Percentiles rank a stretch among this genome's conserved stretches.
Conservation (phyloP, 1,139 yeast species). For the Scheffersomyces quercinus region DNA sequence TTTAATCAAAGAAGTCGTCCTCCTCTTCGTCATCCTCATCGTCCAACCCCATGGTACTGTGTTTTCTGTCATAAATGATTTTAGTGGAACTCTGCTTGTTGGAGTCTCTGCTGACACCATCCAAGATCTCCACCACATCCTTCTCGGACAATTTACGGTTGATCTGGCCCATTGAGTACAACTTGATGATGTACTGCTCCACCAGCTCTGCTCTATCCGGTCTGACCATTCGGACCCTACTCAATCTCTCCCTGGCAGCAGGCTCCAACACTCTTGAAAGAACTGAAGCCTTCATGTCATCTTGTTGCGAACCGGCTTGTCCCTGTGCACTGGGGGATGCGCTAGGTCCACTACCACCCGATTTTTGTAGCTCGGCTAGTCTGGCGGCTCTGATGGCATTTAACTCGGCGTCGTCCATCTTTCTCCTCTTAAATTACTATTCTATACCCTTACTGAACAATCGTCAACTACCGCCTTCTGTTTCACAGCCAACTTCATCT, state of each 20-base stretch:
- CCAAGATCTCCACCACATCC: slow-evolving; percentile 80
- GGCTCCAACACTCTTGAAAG: slow-evolving; percentile 75
- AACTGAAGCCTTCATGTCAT: slow-evolving; percentile 39
- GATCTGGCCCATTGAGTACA: slow-evolving; percentile 80
- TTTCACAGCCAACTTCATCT: neutral
- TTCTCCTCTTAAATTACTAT: neutral
- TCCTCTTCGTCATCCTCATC: slow-evolving; percentile 14
- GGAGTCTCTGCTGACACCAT: slow-evolving; percentile 81
- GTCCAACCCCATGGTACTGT: slow-evolving; percentile 5
- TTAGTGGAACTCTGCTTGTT: slow-evolving; percentile 58
- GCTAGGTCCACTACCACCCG: slow-evolving; percentile 17
- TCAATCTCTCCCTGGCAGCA: slow-evolving; percentile 82
- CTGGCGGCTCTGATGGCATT: slow-evolving; percentile 90
- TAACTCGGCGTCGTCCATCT: slow-evolving; percentile 77
- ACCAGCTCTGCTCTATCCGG: slow-evolving; percentile 91
- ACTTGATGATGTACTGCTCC: slow-evolving; percentile 73
- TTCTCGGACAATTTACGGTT: slow-evolving; percentile 70
- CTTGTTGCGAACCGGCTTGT: slow-evolving; percentile 17
- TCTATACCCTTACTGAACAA: neutral
- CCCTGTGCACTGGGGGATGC: slow-evolving; percentile 12
- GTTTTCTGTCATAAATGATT: slow-evolving; percentile 38
- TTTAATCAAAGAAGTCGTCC: slow-evolving; percentile 17
- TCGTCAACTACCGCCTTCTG: neutral
- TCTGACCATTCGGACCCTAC: slow-evolving; percentile 84
- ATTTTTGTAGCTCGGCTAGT: slow-evolving; percentile 73